Percentiles rank a stretch among this genome's conserved stretches.
phyloP scores from a whole-genome alignment of 176 grass and related monocot genomes.

The Avena sativa region DNA sequence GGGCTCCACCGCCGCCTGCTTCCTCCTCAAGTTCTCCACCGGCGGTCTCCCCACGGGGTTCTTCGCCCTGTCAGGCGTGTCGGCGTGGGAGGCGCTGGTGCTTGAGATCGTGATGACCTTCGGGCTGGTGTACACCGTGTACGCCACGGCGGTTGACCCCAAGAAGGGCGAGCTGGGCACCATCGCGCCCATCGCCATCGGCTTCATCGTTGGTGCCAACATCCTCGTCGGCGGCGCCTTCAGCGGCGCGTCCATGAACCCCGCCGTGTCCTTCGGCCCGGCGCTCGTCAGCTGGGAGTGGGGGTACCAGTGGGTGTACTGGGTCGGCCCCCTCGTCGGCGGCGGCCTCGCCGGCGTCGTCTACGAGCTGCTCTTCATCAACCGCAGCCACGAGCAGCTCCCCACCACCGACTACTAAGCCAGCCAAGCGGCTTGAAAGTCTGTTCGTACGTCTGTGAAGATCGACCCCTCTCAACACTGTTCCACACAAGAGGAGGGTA shows the following conservation, averaged over 20 bases:
- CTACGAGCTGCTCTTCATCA: constrained; percentile 88
- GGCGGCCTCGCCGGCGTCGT: constrained; percentile 73
- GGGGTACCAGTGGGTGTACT: constrained; percentile 90
- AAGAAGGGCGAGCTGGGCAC: constrained; percentile 87
- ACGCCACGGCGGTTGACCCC: constrained; percentile 87
- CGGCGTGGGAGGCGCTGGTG: constrained; percentile 65
- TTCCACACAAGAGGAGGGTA: too few relatives aligned
- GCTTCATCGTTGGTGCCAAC: constrained; percentile 96
- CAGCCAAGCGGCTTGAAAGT: not conserved
- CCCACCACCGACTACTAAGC: constrained; percentile 69
- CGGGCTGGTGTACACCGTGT: constrained; percentile 97
- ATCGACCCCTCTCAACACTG: too few relatives aligned
- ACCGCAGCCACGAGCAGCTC: constrained; percentile 77
- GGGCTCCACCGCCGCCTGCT: constrained; percentile 75
- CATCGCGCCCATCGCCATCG: constrained; percentile 91
- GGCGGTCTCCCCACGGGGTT: constrained; percentile 69
- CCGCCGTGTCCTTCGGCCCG: constrained; percentile 93
- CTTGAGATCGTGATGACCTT: constrained; percentile 98
- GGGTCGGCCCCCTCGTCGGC: constrained; percentile 91
- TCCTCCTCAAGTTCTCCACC: constrained; percentile 82
- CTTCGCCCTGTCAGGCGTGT: constrained; percentile 69
- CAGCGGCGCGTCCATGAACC: constrained; percentile 94
- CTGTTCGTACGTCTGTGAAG: too few relatives aligned
- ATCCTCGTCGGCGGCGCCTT: constrained; percentile 87
- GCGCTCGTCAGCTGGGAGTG: constrained; percentile 93